A percentile compares a stretch with the other conserved stretches of the same genome.
Conservation (phyloP, 371 early-diverging fungal species). For the Mortierella sp. region DNA sequence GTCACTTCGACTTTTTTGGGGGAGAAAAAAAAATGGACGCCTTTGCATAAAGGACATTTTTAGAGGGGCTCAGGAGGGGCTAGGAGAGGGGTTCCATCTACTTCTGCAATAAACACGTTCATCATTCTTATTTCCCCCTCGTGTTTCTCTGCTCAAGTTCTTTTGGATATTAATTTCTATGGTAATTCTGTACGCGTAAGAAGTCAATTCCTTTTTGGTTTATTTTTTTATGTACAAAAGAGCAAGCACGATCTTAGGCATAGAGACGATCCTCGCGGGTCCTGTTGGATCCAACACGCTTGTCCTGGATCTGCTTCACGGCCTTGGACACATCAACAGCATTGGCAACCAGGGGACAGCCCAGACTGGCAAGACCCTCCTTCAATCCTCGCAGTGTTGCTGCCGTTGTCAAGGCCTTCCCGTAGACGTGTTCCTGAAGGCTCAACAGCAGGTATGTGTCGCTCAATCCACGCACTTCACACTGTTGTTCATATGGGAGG, state of each 20-base stretch:
- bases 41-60: no score
- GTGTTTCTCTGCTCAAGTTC: no score
- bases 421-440: constrained; percentile 56
- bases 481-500: constrained; percentile 15
- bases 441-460: constrained; percentile 47
- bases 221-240: constrained; percentile 6
- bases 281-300: constrained; percentile 48
- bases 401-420: constrained; percentile 50
- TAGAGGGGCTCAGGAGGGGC: no score
- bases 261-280: constrained; percentile 49
- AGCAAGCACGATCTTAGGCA: constrained; percentile 25
- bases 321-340: constrained; percentile 29
- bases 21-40: no score
- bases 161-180: no score
- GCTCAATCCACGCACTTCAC: constrained; percentile 42
- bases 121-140: no score
- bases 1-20: no score
- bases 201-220: background rate
- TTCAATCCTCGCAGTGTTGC: constrained; percentile 51
- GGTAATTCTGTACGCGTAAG: no score
- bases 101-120: no score
- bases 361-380: constrained; percentile 36
- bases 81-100: no score
- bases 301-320: constrained; percentile 41
- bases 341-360: constrained; percentile 28